phyloP scores from a whole-genome alignment of 2,329 filamentous ascomycete genomes.

The Penicillium occitanis region DNA sequence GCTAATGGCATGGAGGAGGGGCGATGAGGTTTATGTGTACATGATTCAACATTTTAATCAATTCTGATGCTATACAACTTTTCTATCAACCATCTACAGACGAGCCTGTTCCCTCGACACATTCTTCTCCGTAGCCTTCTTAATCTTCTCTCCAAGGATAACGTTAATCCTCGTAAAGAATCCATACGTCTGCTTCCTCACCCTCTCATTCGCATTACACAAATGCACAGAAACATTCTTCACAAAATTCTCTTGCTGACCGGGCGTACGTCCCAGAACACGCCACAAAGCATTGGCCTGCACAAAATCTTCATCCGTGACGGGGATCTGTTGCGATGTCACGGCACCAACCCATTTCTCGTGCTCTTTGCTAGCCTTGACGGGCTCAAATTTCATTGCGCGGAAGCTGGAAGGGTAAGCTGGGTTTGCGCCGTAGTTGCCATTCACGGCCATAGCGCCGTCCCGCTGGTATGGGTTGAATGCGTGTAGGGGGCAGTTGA shows the following conservation, averaged over 20 bases:
- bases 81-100: slow-evolving; percentile 26
- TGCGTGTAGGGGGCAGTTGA: slow-evolving; percentile 56
- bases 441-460: slow-evolving; percentile 65
- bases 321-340: slow-evolving; percentile 41
- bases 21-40: neutral
- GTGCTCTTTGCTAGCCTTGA: slow-evolving; percentile 45
- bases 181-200: slow-evolving; percentile 59
- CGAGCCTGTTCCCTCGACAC: slow-evolving; percentile 28
- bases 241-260: slow-evolving; percentile 63
- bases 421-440: slow-evolving; percentile 63
- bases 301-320: slow-evolving; percentile 48
- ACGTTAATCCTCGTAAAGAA: slow-evolving; percentile 61
- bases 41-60: slow-evolving; percentile 2
- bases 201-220: slow-evolving; percentile 53
- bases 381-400: slow-evolving; percentile 38
- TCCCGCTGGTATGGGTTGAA: slow-evolving; percentile 70
- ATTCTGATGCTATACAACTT: neutral
- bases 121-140: slow-evolving; percentile 52
- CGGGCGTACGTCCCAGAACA: slow-evolving; percentile 45
- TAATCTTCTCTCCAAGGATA: slow-evolving; percentile 55
- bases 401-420: slow-evolving; percentile 52
- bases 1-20: neutral
- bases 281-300: slow-evolving; percentile 48
- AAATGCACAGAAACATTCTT: slow-evolving; percentile 61
- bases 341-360: slow-evolving; percentile 46